A percentile compares a stretch with the other conserved stretches of the same genome.
phyloP scores from a whole-genome alignment of 805 yeast genomes.

The Kodamaea kaohsiungensis region DNA sequence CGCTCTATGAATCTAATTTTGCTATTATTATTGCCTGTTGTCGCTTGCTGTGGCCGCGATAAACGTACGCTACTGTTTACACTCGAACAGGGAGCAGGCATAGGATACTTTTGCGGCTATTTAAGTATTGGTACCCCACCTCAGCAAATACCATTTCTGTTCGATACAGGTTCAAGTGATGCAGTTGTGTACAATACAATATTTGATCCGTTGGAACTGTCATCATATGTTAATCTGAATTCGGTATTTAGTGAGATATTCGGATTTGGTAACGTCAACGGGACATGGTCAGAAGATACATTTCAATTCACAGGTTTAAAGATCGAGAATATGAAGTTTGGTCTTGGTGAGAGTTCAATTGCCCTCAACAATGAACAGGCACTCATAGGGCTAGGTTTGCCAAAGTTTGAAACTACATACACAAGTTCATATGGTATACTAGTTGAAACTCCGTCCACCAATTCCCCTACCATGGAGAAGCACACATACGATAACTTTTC shows the following conservation, averaged over 20 bases:
- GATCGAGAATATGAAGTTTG: background rate
- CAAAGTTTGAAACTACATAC: conserved; percentile 6
- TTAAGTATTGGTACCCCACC: conserved; percentile 11
- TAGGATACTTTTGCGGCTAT: background rate
- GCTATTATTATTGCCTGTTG: background rate
- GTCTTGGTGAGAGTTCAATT: background rate
- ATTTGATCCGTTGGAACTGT: background rate
- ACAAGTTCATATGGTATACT: background rate
- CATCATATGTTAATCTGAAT: background rate
- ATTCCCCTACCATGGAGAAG: background rate
- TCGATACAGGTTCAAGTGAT: conserved; percentile 14
- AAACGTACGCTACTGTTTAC: background rate
- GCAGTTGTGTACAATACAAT: background rate
- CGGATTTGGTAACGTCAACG: conserved; percentile 3
- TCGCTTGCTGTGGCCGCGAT: background rate
- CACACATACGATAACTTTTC: conserved; percentile 4
- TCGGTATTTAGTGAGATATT: background rate
- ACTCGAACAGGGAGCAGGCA: background rate
- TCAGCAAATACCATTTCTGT: conserved; percentile 8
- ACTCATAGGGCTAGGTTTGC: background rate
- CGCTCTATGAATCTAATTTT: background rate
- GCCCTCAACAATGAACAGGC: background rate
- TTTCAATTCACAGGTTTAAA: background rate
- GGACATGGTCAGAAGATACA: conserved; percentile 3
- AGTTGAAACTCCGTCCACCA: background rate